A percentile compares a stretch with the other conserved stretches of the same genome.
These are phyloP conservation scores for Diplogelasinospora grovesii DNA, from an alignment of 495 filamentous ascomycete genomes.

Conservation along the genomic window DNA sequence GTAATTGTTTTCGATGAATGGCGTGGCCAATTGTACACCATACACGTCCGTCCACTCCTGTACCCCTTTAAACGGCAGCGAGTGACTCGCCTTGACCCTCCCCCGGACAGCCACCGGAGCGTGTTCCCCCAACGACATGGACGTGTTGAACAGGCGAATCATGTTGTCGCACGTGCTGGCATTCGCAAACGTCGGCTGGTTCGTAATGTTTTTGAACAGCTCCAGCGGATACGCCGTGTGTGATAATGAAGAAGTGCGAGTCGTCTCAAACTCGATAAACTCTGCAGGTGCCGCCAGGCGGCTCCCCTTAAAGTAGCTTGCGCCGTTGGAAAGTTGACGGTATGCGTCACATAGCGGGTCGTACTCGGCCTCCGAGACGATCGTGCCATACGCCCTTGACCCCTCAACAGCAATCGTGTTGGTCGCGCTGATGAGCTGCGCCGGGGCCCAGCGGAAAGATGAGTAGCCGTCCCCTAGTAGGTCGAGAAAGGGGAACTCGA, in stretches of 20 bases:
- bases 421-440: conserved; percentile 28
- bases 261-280: conserved; percentile 27
- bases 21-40: conserved; percentile 34
- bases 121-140: conserved; percentile 24
- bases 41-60: conserved; percentile 25
- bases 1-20: conserved; percentile 38
- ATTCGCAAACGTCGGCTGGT: conserved; percentile 37
- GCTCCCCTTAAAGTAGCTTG: conserved; percentile 25
- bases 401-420: conserved; percentile 32
- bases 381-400: conserved; percentile 31
- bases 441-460: conserved; percentile 36
- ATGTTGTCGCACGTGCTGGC: conserved; percentile 32
- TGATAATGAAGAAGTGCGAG: background rate
- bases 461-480: conserved; percentile 28
- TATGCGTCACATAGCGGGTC: conserved; percentile 36
- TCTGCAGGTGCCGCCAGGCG: conserved; percentile 12
- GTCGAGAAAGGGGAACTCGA: conserved; percentile 42
- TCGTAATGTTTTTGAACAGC: conserved; percentile 35
- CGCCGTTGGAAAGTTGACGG: conserved; percentile 16
- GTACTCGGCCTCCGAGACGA: conserved; percentile 28
- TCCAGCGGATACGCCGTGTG: conserved; percentile 27
- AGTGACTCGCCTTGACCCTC: conserved; percentile 21
- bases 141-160: conserved; percentile 33
- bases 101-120: conserved; percentile 27
- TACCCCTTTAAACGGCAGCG: conserved; percentile 19